Evolutionary conservation across 148 eudicot genomes (phyloP).

Genomic region (Gaultheria prostrata): DNA sequence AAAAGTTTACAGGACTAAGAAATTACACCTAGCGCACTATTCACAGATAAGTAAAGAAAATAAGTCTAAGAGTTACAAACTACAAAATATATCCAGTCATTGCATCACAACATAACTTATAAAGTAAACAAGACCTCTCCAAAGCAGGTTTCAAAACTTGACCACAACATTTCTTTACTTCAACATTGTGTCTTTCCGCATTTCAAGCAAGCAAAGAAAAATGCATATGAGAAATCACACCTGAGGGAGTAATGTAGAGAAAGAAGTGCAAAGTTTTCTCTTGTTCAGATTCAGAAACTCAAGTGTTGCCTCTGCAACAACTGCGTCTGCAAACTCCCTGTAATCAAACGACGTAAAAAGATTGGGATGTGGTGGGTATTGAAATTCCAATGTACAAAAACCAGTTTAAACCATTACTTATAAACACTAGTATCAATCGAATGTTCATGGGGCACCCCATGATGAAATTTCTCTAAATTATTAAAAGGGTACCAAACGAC

Average conservation of each 20-base stretch:
- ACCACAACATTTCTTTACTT: background rate
- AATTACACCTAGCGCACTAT: background rate
- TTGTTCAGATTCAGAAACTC: slow-evolving; percentile 64
- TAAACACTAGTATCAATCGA: background rate
- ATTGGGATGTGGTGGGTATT: slow-evolving; percentile 12
- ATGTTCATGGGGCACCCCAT: background rate
- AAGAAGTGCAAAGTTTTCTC: slow-evolving; percentile 62
- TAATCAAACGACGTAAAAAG: slow-evolving; percentile 29
- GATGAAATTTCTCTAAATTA: background rate
- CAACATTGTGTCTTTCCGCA: background rate
- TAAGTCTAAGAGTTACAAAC: background rate
- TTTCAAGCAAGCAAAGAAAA: background rate
- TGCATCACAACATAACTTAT: background rate
- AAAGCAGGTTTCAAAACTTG: background rate
- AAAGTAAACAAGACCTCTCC: background rate
- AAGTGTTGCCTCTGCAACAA: slow-evolving; percentile 83
- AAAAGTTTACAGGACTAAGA: background rate
- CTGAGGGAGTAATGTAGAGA: slow-evolving; percentile 83
- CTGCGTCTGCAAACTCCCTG: slow-evolving; percentile 97
- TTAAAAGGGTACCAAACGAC: background rate
- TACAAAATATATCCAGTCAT: background rate
- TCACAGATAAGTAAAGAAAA: background rate
- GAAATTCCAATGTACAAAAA: background rate
- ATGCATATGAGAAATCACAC: slow-evolving; percentile 32
- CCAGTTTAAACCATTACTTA: background rate